These are phyloP conservation scores for Fagopyrum homotropicum DNA, from an alignment of 148 eudicot species.

Conservation along the genomic window DNA sequence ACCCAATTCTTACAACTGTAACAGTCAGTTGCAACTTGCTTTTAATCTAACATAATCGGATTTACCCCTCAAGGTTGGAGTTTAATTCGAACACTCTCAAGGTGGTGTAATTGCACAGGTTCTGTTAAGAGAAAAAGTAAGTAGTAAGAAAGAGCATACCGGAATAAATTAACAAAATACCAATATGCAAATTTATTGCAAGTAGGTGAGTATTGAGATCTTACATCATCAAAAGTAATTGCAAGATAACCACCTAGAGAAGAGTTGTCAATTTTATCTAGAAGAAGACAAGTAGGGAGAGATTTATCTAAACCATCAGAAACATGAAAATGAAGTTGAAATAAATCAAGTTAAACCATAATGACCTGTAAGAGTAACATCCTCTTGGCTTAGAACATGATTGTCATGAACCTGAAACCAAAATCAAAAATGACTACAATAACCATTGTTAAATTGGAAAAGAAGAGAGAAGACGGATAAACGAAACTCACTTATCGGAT, in stretches of 20 bases:
- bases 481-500: constrained; percentile 31
- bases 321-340: neutral
- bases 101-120: no score
- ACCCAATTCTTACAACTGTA: no score
- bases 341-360: no score
- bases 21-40: no score
- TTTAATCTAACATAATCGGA: no score
- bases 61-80: no score
- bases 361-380: constrained; percentile 28
- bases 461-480: neutral
- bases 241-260: constrained; percentile 30
- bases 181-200: neutral
- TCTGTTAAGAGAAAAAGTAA: no score
- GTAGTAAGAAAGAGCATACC: no score
- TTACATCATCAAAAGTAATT: constrained; percentile 66
- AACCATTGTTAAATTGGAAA: neutral
- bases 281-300: neutral
- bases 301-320: neutral
- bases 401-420: constrained; percentile 45
- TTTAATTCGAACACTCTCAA: no score
- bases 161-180: no score
- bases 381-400: constrained; percentile 35
- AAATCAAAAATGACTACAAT: neutral
- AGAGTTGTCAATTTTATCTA: constrained; percentile 6
- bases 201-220: neutral